Base-by-base conservation (phyloP, 345 rosid genomes). In the Melaleuca alternifolia region DNA sequence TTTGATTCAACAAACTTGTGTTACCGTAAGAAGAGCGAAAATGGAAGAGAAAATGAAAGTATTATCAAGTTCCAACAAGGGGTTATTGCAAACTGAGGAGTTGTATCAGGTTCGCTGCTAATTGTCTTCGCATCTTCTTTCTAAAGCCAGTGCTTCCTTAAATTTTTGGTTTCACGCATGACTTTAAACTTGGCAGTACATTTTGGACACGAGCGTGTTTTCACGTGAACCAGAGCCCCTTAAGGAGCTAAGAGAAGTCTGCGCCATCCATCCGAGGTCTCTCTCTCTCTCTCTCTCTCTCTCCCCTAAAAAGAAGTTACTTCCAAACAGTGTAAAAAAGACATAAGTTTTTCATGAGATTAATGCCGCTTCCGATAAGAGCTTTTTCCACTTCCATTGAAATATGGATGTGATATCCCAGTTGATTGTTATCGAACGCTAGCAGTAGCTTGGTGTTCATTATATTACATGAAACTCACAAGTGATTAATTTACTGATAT, bases 171-270 rank as follows among this genome's bases (percentile, higher is more conserved):
- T 71, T 71, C 48, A 71, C 18, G 48, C 81, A 71, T 71, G 1
- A 71, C 3, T 71, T 56, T 65, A 10, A 54, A 30, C 87, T 71
- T 85, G 48, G 57, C 94, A 95, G 97, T 96, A 96, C 88, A 79
- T 96, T 46, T 85, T 94, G 71, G 94, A 91, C 89, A 95, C 94
- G 1, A 94, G 92, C 75, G 98, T 96, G 85, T 93, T 88, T 82
- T 94, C 98, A 9, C 93, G 95, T 10, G 99, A 95, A 79, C 89
- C 92, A 11, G 91, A 91, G 87, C 87, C 87, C 82, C 92, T 96
- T 41, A 94, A 89, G 89, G 96, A 96, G 89, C 93, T 96, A 24
- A 91, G 97, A 81, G 87, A 88, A 61, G 83, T 89, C 28, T 92
- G 94, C 48, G 93, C 92, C 79, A 84, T 30, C 90, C 96, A 93